Conservation (phyloP, 371 early-diverging fungal species). For the Mortierella sp. region DNA sequence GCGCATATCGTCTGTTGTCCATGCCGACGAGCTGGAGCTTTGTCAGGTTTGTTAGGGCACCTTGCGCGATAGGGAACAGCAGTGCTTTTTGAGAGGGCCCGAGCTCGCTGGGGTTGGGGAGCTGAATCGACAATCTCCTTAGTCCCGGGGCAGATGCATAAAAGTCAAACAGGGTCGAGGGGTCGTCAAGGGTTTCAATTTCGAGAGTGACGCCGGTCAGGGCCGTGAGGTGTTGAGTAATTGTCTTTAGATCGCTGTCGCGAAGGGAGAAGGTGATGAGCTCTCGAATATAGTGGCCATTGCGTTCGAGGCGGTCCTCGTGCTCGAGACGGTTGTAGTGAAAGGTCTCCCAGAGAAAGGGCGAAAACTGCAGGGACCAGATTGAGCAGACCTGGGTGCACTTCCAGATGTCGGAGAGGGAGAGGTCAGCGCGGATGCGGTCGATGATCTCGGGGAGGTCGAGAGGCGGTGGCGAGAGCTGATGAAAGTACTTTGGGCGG, state of each 20-base stretch:
- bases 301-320: neutral
- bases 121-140: constrained; percentile 4
- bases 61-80: constrained; percentile 19
- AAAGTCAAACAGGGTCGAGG: neutral
- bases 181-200: constrained; percentile 6
- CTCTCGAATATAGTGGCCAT: constrained; percentile 25
- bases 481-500: constrained; percentile 30
- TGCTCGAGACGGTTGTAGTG: constrained; percentile 15
- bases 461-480: constrained; percentile 24
- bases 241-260: constrained; percentile 15
- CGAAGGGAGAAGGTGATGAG: constrained; percentile 20
- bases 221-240: constrained; percentile 13
- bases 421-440: constrained; percentile 22
- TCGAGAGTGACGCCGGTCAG: constrained; percentile 15
- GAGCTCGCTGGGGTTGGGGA: neutral
- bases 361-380: constrained; percentile 25
- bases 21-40: constrained; percentile 19
- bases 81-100: neutral
- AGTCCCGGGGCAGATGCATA: neutral
- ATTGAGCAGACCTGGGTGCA: constrained; percentile 27
- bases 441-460: constrained; percentile 31
- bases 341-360: constrained; percentile 39
- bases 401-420: constrained; percentile 20
- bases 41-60: constrained; percentile 16
- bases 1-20: neutral